A percentile compares a stretch with the other conserved stretches of the same genome.
Evolutionary conservation across 2,329 filamentous ascomycete species (phyloP).

Genomic region (Pseudopyricularia javanii): DNA sequence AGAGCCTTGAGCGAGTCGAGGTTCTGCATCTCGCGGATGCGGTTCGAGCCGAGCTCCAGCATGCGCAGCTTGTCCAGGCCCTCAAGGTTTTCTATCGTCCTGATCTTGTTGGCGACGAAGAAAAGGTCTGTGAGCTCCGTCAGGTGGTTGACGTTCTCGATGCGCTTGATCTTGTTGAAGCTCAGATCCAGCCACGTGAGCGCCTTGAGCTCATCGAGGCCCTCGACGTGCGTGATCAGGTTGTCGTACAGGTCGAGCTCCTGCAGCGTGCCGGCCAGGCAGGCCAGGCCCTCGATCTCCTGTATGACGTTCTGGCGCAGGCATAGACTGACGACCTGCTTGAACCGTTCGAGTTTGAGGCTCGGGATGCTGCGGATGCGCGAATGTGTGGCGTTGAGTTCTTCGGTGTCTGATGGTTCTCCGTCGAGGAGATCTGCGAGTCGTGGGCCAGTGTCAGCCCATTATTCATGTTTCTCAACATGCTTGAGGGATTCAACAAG

Average conservation of each 20-base stretch:
- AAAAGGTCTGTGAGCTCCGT: slow-evolving; percentile 71
- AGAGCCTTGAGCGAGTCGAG: slow-evolving; percentile 64
- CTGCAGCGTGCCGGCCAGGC: slow-evolving; percentile 52
- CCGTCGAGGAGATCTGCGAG: slow-evolving; percentile 46
- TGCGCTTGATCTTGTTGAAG: slow-evolving; percentile 99
- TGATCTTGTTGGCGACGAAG: slow-evolving; percentile 91
- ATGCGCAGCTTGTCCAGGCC: slow-evolving; percentile 64
- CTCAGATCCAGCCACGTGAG: slow-evolving; percentile 78
- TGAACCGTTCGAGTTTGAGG: slow-evolving; percentile 75
- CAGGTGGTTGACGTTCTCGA: slow-evolving; percentile 75
- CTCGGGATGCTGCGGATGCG: slow-evolving; percentile 68
- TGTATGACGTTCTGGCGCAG: slow-evolving; percentile 87
- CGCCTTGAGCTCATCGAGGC: slow-evolving; percentile 64
- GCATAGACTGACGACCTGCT: slow-evolving; percentile 63
- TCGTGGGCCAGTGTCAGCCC: slow-evolving; percentile 1
- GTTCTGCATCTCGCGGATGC: slow-evolving; percentile 79
- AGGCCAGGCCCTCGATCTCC: slow-evolving; percentile 61
- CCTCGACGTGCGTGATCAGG: slow-evolving; percentile 74
- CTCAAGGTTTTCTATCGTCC: slow-evolving; percentile 72
- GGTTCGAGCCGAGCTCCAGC: slow-evolving; percentile 84
- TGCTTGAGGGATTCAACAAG: no score
- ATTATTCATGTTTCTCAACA: no score
- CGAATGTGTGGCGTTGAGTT: slow-evolving; percentile 84
- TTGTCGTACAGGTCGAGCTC: slow-evolving; percentile 98
- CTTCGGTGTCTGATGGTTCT: slow-evolving; percentile 50